A percentile compares a stretch with the other conserved stretches of the same genome.
Evolutionary conservation across 2,329 filamentous ascomycete species (phyloP).

Genomic region (Ambrosiella beaveri): DNA sequence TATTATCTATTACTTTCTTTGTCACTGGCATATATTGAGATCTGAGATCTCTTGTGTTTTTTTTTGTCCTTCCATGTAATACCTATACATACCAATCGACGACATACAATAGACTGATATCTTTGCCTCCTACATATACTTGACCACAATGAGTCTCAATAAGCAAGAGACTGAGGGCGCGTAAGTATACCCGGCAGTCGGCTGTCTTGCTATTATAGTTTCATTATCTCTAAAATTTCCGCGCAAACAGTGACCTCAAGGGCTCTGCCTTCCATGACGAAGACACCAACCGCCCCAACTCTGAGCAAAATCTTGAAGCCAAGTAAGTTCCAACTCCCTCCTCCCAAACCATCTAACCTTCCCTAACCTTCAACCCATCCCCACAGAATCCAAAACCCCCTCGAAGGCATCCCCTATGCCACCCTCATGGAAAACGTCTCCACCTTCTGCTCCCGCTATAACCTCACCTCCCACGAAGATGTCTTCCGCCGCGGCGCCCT

Average conservation of each 20-base stretch:
- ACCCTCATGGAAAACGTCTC: constrained; percentile 36
- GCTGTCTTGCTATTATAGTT: neutral
- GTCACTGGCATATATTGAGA: neutral
- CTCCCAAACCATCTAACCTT: neutral
- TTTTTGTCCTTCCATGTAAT: too few relatives aligned
- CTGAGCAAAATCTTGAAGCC: neutral
- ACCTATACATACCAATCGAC: too few relatives aligned
- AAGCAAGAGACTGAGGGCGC: neutral
- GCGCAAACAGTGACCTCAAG: neutral
- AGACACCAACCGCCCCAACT: constrained; percentile 22
- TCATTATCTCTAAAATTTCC: neutral
- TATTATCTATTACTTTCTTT: neutral
- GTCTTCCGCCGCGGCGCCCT: constrained; percentile 23
- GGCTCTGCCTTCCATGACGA: constrained; percentile 13
- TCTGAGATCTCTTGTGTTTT: too few relatives aligned
- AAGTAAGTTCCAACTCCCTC: neutral
- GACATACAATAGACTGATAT: neutral
- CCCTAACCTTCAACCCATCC: neutral
- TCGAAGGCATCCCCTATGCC: constrained; percentile 31
- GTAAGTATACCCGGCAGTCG: neutral
- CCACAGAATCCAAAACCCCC: constrained; percentile 28
- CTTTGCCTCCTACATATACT: neutral
- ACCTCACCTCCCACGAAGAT: constrained; percentile 31
- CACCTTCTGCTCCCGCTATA: constrained; percentile 31
- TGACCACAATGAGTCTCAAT: constrained; percentile 2